Evolutionary conservation across 345 rosid species (phyloP).

Genomic region (Aethionema arabicum): DNA sequence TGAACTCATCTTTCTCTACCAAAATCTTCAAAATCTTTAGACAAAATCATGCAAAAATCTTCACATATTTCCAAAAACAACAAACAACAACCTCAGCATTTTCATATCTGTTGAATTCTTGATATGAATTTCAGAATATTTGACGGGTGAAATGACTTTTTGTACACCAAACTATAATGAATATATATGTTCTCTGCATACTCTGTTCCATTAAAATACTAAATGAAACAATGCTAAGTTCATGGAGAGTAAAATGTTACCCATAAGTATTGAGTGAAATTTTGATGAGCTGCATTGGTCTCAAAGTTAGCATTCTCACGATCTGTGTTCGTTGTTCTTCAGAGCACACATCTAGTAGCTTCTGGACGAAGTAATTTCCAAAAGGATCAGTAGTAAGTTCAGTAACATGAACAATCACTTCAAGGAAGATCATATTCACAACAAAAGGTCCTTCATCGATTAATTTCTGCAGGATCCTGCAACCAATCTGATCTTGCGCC

Average conservation of each 20-base stretch:
- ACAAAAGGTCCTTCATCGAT: slow-evolving; percentile 48
- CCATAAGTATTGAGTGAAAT: slow-evolving; percentile 58
- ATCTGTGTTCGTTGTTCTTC: slow-evolving; percentile 52
- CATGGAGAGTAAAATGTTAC: slow-evolving; percentile 33
- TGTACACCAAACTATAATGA: slow-evolving; percentile 16
- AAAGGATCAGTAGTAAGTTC: slow-evolving; percentile 59
- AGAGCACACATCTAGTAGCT: slow-evolving; percentile 43
- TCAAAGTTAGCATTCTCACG: slow-evolving; percentile 41
- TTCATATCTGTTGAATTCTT: slow-evolving; percentile 26
- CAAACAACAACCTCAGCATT: slow-evolving; percentile 17
- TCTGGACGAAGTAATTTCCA: slow-evolving; percentile 65
- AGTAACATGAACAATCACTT: slow-evolving; percentile 40
- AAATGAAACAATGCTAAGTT: neutral
- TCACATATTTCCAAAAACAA: slow-evolving; percentile 25
- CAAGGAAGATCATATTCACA: slow-evolving; percentile 39
- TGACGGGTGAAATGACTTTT: neutral
- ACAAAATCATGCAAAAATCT: slow-evolving; percentile 2
- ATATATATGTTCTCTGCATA: neutral
- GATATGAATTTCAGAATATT: neutral
- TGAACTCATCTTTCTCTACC: slow-evolving; percentile 4
- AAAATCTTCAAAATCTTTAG: slow-evolving; percentile 20
- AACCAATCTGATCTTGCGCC: slow-evolving; percentile 62
- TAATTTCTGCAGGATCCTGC: slow-evolving; percentile 49
- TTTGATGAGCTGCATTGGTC: slow-evolving; percentile 44
- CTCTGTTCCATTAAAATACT: slow-evolving; percentile 4